These are phyloP conservation scores for Diplosphaera chodatii DNA, from an alignment of 139 green algal species.

Conservation along the genomic window DNA sequence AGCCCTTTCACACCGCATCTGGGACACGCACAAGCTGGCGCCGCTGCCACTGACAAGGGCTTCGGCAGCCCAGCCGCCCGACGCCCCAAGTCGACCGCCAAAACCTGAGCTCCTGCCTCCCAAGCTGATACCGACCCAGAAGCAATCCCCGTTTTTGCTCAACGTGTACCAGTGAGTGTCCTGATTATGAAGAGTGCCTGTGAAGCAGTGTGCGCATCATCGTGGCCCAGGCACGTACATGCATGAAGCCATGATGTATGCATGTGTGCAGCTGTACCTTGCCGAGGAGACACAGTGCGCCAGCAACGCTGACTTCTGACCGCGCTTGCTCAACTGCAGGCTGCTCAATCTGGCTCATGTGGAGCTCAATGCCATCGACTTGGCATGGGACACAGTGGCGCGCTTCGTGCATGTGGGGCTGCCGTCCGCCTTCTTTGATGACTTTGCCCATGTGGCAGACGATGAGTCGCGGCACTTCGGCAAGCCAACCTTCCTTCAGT, in stretches of 20 bases:
- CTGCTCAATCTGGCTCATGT: slow-evolving; percentile 76
- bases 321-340: too few relatives aligned
- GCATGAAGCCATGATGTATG: too few relatives aligned
- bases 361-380: slow-evolving; percentile 82
- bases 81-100: slow-evolving; percentile 34
- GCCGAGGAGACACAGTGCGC: too few relatives aligned
- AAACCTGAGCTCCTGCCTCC: slow-evolving; percentile 42
- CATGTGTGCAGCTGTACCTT: too few relatives aligned
- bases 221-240: too few relatives aligned
- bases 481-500: too few relatives aligned
- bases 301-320: too few relatives aligned
- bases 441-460: slow-evolving; percentile 79
- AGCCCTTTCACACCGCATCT: slow-evolving; percentile 46
- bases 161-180: slow-evolving; percentile 47
- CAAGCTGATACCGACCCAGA: slow-evolving; percentile 24
- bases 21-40: slow-evolving; percentile 33
- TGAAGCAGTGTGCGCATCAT: too few relatives aligned
- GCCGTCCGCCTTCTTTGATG: slow-evolving; percentile 55
- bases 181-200: too few relatives aligned
- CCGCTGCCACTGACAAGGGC: slow-evolving; percentile 31
- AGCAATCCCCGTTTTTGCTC: slow-evolving; percentile 33
- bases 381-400: slow-evolving; percentile 80
- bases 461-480: slow-evolving; percentile 73
- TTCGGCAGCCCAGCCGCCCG: slow-evolving; percentile 9
- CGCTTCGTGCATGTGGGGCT: slow-evolving; percentile 46